phyloP scores from a whole-genome alignment of 2,329 filamentous ascomycete genomes.

The Coniella lustricola region DNA sequence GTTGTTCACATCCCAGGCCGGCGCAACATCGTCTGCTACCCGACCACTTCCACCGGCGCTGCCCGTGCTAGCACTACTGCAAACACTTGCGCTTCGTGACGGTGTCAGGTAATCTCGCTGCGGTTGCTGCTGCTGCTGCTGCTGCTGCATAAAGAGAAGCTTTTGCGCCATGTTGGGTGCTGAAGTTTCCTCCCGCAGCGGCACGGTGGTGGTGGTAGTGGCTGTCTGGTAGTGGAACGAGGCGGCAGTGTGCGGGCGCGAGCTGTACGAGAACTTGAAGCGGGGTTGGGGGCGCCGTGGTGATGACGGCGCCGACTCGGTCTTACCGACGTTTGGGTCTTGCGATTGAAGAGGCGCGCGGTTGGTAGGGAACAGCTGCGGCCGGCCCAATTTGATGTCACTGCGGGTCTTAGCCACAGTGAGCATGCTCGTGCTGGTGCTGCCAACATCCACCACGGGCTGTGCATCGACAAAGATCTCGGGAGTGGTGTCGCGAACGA shows the following conservation, averaged over 20 bases:
- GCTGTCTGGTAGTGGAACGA: slow-evolving; percentile 44
- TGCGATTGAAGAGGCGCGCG: slow-evolving; percentile 10
- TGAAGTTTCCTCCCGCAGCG: slow-evolving; percentile 39
- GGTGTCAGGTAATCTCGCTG: slow-evolving; percentile 28
- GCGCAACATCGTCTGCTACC: slow-evolving; percentile 18
- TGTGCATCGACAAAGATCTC: slow-evolving; percentile 17
- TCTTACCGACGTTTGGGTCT: slow-evolving; percentile 14
- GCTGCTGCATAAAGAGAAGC: slow-evolving; percentile 28
- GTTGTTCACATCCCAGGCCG: slow-evolving; percentile 47
- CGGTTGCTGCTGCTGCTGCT: no score
- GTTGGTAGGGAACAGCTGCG: not conserved
- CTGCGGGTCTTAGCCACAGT: slow-evolving; percentile 11
- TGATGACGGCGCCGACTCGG: no score
- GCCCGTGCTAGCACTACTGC: no score
- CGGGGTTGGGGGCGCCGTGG: not conserved
- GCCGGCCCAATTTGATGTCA: not conserved
- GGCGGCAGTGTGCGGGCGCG: slow-evolving; percentile 39
- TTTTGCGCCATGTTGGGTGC: slow-evolving; percentile 38
- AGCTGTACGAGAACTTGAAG: slow-evolving; percentile 12
- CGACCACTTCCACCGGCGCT: not conserved
- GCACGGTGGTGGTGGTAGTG: slow-evolving; percentile 45
- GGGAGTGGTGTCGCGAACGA: no score
- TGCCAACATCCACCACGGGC: not conserved
- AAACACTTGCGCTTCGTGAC: slow-evolving; percentile 25
- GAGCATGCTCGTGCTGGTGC: no score